These are phyloP conservation scores for Aristolochia fimbriata DNA, from an alignment of 164 flowering plant genomes.

Conservation along the genomic window DNA sequence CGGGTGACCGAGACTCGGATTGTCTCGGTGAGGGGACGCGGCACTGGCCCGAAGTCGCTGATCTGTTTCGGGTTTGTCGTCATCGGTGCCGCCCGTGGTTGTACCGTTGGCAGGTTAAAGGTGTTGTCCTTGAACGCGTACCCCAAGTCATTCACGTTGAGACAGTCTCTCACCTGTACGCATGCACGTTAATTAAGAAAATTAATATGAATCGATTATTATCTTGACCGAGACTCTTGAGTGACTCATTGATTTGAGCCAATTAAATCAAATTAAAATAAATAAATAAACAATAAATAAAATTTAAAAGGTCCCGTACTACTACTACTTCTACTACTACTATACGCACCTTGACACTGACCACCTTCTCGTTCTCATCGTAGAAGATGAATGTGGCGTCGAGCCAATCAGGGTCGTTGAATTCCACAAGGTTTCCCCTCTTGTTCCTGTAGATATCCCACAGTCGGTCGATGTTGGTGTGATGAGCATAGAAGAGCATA, in stretches of 20 bases:
- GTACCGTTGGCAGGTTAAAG: background rate
- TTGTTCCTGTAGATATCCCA: conserved; percentile 5
- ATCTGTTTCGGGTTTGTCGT: background rate
- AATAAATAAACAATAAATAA: too few relatives aligned
- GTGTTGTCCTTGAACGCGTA: background rate
- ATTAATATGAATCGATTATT: too few relatives aligned
- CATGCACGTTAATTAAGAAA: too few relatives aligned
- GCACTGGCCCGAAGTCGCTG: conserved; percentile 19
- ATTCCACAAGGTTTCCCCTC: conserved; percentile 4
- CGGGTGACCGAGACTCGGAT: background rate
- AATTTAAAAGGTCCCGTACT: too few relatives aligned
- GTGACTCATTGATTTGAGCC: too few relatives aligned
- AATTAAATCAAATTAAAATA: too few relatives aligned
- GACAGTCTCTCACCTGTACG: background rate
- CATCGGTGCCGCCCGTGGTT: background rate
- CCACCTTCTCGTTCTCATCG: conserved; percentile 5
- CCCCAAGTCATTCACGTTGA: background rate
- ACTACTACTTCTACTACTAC: too few relatives aligned
- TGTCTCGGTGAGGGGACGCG: conserved; percentile 9
- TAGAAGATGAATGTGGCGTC: conserved; percentile 7
- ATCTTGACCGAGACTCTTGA: too few relatives aligned
- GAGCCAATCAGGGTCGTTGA: conserved; percentile 3
- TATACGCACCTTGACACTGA: conserved; percentile 2
- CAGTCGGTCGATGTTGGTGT: conserved; percentile 6
- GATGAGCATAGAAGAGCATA: conserved; percentile 1